Base-by-base conservation (phyloP, 2,329 filamentous ascomycete species). In the Penicillium rolfsii region DNA sequence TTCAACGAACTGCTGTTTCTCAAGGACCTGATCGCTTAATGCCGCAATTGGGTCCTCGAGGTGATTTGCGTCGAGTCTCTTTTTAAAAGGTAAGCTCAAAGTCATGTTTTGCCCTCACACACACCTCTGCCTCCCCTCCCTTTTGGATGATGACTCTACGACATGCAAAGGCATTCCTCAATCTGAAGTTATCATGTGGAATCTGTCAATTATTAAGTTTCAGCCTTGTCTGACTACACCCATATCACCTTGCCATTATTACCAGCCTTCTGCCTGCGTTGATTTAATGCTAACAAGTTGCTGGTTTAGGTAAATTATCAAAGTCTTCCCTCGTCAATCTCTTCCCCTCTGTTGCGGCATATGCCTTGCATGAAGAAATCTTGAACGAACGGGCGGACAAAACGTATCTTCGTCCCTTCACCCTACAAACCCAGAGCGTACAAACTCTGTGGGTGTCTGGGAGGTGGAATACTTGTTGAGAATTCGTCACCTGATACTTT, bases 381-480 rank as follows among this genome's bases (percentile, higher is more conserved):
- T 84, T 84, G 85, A 87, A 87, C 85, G 85, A 85, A 85, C 85
- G 85, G 85, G 85, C 85, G 85, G 85, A 87, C 85, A 87, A 82
- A 88, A 79, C 79, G 79, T 83, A 79, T 81, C 79, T 79, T 74
- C 79, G 68, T 73, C 73, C 76, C 74, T 73, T 73, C 81, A 82
- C 79, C 80, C 82, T 76, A 77, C 68, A 82, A 80, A 84, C 78
- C 78, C 80, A 80, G 79, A 80, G 76, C 84, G 83, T 88, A 87
- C 85, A 87, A 87, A 85, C 84, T 80, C 80, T 84, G 84, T 82
- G 82, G 83, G 75, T 83, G 82, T 76, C 76, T 70, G 76, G 71
- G 68, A 73, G 75, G 71, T 79, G 82, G 81, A 78, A 70, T 83
- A 83, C 83, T 87, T 87, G 85, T 87, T 88, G 85, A 88, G 82